phyloP scores from a whole-genome alignment of 106 monocot genomes.

The Dendrobium catenatum region DNA sequence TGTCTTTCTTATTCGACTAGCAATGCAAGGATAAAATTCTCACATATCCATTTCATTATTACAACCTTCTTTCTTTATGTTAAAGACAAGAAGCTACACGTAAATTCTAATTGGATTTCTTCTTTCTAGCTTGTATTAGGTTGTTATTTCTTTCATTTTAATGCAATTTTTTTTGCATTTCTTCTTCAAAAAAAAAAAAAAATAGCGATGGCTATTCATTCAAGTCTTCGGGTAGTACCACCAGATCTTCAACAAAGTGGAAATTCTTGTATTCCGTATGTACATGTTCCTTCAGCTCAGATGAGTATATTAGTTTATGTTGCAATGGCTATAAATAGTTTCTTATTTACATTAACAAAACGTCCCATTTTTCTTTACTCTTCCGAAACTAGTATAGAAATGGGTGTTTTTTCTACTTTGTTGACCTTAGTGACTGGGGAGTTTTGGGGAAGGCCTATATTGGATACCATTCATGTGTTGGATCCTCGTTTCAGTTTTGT shows the following conservation, averaged over 20 bases:
- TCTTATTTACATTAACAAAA: no score
- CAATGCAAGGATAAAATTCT: no score
- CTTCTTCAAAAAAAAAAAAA: no score
- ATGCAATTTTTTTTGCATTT: no score
- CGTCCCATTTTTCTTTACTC: constrained; percentile 13
- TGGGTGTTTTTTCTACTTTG: constrained; percentile 13
- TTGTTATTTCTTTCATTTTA: no score
- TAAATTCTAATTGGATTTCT: no score
- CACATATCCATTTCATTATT: no score
- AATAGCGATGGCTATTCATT: no score
- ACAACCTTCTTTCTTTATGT: no score
- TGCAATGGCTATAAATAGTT: neutral
- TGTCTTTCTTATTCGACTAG: no score
- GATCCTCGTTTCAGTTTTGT: constrained; percentile 14
- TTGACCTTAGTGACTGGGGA: constrained; percentile 16
- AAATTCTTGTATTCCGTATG: constrained; percentile 24
- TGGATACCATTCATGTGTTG: constrained; percentile 9
- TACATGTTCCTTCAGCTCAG: constrained; percentile 20
- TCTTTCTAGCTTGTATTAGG: no score
- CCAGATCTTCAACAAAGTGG: constrained; percentile 24
- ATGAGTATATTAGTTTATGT: constrained; percentile 18
- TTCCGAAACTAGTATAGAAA: constrained; percentile 11
- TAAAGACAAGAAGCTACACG: no score
- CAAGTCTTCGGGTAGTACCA: constrained; percentile 13
- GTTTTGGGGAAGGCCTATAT: constrained; percentile 17